Conservation (phyloP, 2,329 filamentous ascomycete species). For the Metarhizium sp. region DNA sequence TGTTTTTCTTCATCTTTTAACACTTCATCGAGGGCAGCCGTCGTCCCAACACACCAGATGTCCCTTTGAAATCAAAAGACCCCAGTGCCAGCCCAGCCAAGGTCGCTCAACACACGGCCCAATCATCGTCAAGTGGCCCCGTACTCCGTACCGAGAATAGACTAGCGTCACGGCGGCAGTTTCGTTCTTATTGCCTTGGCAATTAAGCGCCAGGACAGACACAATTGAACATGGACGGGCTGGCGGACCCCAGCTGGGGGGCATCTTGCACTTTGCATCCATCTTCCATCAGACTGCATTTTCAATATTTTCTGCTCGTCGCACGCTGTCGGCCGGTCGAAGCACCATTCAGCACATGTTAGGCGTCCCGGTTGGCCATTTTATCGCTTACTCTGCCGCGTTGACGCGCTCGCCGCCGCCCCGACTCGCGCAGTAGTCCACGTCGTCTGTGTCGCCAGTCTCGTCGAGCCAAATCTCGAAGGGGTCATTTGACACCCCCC, state of each 20-base stretch:
- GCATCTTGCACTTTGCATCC: not conserved
- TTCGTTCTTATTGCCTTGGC: not conserved
- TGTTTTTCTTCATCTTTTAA: no score
- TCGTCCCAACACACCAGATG: no score
- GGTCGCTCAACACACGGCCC: not conserved
- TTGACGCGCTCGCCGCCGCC: not conserved
- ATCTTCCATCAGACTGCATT: not conserved
- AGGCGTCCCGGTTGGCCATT: not conserved
- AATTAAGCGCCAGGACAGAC: not conserved
- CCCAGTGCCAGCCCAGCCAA: no score
- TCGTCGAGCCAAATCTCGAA: not conserved
- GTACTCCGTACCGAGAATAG: not conserved
- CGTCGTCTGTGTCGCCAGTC: not conserved
- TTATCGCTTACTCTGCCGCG: not conserved
- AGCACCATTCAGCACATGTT: not conserved
- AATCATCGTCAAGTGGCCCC: not conserved
- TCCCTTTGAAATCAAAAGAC: no score
- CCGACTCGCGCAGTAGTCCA: not conserved
- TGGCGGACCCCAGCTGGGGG: not conserved
- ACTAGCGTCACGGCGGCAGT: slow-evolving; percentile 2
- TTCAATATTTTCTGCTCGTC: not conserved
- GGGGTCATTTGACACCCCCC: not conserved
- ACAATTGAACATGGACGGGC: not conserved
- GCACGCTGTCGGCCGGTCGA: not conserved
- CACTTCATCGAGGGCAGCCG: no score